Conservation (phyloP, 78 protist genomes). For the Emiliania huxleyi region DNA sequence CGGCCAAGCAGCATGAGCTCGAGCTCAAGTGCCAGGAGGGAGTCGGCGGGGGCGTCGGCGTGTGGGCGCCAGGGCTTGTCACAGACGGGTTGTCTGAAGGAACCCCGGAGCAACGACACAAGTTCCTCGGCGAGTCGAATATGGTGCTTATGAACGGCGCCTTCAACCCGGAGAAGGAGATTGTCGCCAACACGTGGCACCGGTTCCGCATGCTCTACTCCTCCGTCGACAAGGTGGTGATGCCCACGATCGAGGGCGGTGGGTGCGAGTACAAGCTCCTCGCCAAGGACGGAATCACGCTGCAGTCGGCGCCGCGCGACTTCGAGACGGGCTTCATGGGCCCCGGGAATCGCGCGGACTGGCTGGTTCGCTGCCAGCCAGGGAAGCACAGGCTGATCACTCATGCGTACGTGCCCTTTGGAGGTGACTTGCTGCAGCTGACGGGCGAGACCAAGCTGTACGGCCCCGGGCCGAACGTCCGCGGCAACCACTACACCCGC, state of each 20-base stretch:
- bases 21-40: too few species aligned
- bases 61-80: too few species aligned
- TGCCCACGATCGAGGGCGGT: neutral
- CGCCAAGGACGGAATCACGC: conserved; percentile 6
- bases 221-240: neutral
- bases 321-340: neutral
- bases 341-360: neutral
- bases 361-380: neutral
- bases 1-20: too few species aligned
- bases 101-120: too few species aligned
- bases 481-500: too few species aligned
- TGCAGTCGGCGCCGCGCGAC: neutral
- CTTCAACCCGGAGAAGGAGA: neutral
- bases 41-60: neutral
- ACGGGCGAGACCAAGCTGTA: too few species aligned
- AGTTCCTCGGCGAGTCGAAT: too few species aligned
- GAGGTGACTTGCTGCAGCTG: too few species aligned
- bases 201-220: neutral
- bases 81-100: too few species aligned
- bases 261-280: neutral
- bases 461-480: too few species aligned
- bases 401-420: too few species aligned
- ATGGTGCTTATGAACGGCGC: neutral
- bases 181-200: neutral
- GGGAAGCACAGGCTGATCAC: neutral